Base-by-base conservation (phyloP, 805 yeast species). In the Saturnispora gosingensis region DNA sequence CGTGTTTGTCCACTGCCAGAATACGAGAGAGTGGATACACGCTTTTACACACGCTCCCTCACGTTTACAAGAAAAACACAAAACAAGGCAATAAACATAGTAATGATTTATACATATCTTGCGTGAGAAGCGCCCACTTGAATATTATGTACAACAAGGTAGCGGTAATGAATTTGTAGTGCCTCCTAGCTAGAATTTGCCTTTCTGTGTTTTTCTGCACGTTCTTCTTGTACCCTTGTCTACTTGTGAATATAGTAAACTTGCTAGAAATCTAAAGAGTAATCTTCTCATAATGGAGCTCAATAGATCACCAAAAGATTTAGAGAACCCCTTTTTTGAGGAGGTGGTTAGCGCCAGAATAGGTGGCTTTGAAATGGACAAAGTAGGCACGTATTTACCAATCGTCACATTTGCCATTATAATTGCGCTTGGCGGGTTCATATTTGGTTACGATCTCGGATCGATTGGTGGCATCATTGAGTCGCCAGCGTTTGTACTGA, bases 401-500 rank as follows among this genome's bases (percentile, higher is more conserved):
- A 54, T 66, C 1, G 57, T 60, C 2, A 8, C 50, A 4, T 68
- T 55, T 53, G 56, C 67, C 3, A 34, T 60, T 3, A 53, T 59
- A 5, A 63, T 68, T 24, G 59, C 68, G 6, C 45, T 62, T 3
- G 66, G 69, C 10, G 72, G 72, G 2, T 55, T 69, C 6, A 50
- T 66, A 0, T 68, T 66, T 49, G 72, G 72, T 1, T 67, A 61
- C 53, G 72, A 69, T 56, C 66, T 68, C 32, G 72, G 72, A 1
- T 65, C 65, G 1, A 58, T 69, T 45, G 72, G 72, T 5, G 72
- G 70, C 0, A 35, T 67, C 24, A 52, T 67, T 13, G 66, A 64
- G 43, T 54, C 66, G 48, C 64, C 68, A 4, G 36, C 59, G 4
- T 68, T 68, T 51, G 52, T 43, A 30, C 6, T 16, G 3, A 53